A percentile compares a stretch with the other conserved stretches of the same genome.
Evolutionary conservation across 2,329 filamentous ascomycete species (phyloP).

Genomic region (Fusarium chuoi): DNA sequence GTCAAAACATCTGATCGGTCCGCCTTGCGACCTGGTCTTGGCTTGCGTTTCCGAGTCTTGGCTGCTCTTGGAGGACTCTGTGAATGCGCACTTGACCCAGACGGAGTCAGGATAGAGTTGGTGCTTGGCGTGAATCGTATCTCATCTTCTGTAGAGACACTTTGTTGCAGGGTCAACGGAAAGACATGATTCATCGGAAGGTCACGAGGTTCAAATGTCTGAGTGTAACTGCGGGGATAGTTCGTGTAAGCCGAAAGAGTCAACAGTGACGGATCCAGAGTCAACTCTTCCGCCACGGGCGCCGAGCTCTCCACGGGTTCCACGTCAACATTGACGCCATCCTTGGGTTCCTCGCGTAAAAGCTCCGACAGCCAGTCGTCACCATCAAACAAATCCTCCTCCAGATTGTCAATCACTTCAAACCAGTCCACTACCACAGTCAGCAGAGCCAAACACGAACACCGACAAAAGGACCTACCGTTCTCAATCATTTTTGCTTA

Average conservation of each 20-base stretch:
- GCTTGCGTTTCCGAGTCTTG: neutral
- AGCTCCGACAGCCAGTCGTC: neutral
- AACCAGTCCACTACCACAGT: neutral
- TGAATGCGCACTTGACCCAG: neutral
- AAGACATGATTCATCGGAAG: neutral
- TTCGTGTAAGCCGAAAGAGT: neutral
- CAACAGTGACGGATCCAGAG: neutral
- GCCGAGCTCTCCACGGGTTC: neutral
- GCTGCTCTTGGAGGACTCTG: neutral
- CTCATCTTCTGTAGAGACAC: neutral
- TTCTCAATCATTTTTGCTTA: neutral
- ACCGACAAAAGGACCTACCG: neutral
- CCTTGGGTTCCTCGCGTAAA: neutral
- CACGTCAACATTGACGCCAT: neutral
- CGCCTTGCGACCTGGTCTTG: accelerated
- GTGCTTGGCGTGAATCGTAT: neutral
- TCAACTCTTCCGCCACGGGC: neutral
- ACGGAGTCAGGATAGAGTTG: neutral
- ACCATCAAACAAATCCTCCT: neutral
- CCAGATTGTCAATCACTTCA: neutral
- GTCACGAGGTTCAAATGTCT: neutral
- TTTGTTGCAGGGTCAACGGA: neutral
- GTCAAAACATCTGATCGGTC: neutral
- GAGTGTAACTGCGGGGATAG: neutral
- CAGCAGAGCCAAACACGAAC: neutral